Evolutionary conservation across 345 rosid genomes (phyloP).

Genomic region (Excoecaria cochinchinensis): DNA sequence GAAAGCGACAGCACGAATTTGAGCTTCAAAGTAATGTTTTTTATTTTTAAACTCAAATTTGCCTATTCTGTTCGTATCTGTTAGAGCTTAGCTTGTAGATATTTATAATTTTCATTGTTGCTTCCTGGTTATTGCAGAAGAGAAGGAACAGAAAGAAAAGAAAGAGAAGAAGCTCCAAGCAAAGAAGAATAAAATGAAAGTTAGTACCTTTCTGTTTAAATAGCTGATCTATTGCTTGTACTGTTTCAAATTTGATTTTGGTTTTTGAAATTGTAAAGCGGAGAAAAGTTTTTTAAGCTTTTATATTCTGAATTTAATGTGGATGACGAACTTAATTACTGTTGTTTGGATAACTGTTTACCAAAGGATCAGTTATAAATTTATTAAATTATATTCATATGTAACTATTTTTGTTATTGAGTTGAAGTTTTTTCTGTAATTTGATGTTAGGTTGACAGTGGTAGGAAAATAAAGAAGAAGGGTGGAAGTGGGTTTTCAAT

Average conservation of each 20-base stretch:
- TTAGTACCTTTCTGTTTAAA: slow-evolving; percentile 21
- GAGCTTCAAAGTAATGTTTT: slow-evolving; percentile 60
- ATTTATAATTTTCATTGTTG: not conserved
- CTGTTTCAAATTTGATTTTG: not conserved
- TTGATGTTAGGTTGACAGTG: slow-evolving; percentile 62
- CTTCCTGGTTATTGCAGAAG: slow-evolving; percentile 42
- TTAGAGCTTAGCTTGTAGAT: not conserved
- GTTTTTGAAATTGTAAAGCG: not conserved
- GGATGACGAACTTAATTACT: not conserved
- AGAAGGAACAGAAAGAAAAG: slow-evolving; percentile 72
- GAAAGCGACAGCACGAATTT: slow-evolving; percentile 84
- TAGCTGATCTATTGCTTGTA: not conserved
- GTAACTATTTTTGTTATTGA: not conserved
- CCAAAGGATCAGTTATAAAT: not conserved
- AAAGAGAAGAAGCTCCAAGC: slow-evolving; percentile 65
- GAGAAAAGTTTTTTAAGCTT: not conserved
- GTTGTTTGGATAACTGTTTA: not conserved
- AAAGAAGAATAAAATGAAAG: slow-evolving; percentile 96
- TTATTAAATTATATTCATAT: not conserved
- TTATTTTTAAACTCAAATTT: not conserved
- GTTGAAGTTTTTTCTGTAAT: slow-evolving; percentile 1
- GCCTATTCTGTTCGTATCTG: not conserved
- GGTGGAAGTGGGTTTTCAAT: slow-evolving; percentile 70
- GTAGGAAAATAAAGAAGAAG: slow-evolving; percentile 63
- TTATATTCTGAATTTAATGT: not conserved